Evolutionary conservation across 1,284 basidiomycete genomes (phyloP).

Genomic region (Lignosus rhinocerotis): DNA sequence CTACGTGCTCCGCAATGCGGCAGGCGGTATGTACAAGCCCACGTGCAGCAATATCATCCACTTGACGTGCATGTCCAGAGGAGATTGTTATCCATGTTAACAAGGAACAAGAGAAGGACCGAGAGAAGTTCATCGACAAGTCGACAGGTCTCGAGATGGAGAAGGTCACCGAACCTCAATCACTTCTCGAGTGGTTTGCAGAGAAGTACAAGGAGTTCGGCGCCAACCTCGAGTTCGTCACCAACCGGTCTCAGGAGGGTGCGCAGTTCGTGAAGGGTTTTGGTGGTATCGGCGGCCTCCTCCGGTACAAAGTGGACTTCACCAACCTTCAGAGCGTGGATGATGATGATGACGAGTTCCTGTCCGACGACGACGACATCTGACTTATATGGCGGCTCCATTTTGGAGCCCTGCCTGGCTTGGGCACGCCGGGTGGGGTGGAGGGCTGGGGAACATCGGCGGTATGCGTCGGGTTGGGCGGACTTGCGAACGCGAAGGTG

Average conservation of each 20-base stretch:
- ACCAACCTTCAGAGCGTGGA: constrained; percentile 72
- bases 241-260: constrained; percentile 93
- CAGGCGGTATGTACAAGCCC: constrained; percentile 60
- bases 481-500: not conserved
- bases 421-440: constrained; percentile 62
- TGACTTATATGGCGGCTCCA: constrained; percentile 83
- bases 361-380: constrained; percentile 77
- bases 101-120: constrained; percentile 87
- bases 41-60: not conserved
- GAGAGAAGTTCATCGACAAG: constrained; percentile 94
- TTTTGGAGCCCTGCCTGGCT: constrained; percentile 62
- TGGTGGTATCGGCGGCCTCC: constrained; percentile 94
- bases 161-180: constrained; percentile 74
- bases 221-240: constrained; percentile 89
- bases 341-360: constrained; percentile 79
- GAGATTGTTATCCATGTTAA: constrained; percentile 78
- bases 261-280: constrained; percentile 99
- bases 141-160: constrained; percentile 97
- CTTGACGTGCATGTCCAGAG: constrained; percentile 47
- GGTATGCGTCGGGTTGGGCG: constrained; percentile 1
- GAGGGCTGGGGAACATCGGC: constrained; percentile 36
- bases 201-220: constrained; percentile 99
- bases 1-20: constrained; percentile 85
- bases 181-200: constrained; percentile 96
- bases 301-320: constrained; percentile 97